Evolutionary conservation across 352 stramenopile genomes (phyloP).

Genomic region (Globisporangium apiculatum): DNA sequence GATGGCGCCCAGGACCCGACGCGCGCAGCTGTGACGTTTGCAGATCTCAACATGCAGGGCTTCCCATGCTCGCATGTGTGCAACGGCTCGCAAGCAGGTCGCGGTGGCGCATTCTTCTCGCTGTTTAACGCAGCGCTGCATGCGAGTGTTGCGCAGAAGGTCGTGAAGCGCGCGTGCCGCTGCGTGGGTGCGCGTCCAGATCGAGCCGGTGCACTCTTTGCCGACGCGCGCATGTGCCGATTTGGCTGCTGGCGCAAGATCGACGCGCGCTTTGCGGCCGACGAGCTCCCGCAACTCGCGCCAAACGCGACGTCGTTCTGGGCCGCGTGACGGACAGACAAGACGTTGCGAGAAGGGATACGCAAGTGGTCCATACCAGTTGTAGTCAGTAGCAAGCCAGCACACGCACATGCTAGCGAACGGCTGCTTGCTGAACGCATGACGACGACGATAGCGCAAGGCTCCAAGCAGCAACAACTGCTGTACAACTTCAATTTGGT

Average conservation of each 20-base stretch:
- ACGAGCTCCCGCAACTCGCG: constrained; percentile 37
- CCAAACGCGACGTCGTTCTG: constrained; percentile 56
- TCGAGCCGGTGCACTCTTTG: constrained; percentile 15
- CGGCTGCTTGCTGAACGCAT: no score
- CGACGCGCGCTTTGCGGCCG: constrained; percentile 20
- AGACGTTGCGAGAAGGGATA: no score
- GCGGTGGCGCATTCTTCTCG: constrained; percentile 66
- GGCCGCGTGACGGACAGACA: constrained; percentile 9
- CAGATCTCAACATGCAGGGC: constrained; percentile 77
- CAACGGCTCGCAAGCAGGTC: constrained; percentile 65
- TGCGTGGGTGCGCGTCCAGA: constrained; percentile 11
- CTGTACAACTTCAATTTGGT: no score
- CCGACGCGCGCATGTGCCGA: constrained; percentile 54
- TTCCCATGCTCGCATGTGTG: constrained; percentile 69
- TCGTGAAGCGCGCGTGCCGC: constrained; percentile 41
- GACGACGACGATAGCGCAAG: no score
- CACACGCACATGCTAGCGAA: no score
- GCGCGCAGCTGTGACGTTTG: constrained; percentile 46
- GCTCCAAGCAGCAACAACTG: no score
- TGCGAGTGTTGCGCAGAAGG: constrained; percentile 27
- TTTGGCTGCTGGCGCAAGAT: constrained; percentile 61
- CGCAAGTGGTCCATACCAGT: no score
- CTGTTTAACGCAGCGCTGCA: constrained; percentile 38
- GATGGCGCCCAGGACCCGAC: constrained; percentile 8
- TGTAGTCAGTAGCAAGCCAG: not conserved